Conservation (phyloP, 73 alveolate species). For the Paraurostyla sp. region DNA sequence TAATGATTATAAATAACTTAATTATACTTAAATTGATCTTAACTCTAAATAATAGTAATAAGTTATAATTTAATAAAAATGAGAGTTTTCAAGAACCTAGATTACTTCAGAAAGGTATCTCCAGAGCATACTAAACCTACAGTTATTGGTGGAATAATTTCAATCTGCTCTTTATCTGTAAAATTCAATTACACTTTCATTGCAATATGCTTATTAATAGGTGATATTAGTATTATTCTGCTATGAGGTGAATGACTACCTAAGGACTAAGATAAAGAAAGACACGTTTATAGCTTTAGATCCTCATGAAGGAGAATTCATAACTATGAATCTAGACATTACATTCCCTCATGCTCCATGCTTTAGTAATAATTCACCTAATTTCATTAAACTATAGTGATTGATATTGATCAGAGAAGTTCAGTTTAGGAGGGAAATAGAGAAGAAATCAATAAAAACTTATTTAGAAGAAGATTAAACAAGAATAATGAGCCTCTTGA, state of each 20-base stretch:
- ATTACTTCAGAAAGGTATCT: slow-evolving; percentile 58
- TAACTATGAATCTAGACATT: slow-evolving; percentile 45
- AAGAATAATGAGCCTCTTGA: not conserved
- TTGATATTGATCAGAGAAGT: slow-evolving; percentile 43
- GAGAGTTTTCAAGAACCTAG: slow-evolving; percentile 64
- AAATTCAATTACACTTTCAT: not conserved
- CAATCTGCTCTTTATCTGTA: slow-evolving; percentile 31
- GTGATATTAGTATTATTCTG: not conserved
- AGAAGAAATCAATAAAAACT: slow-evolving; percentile 8
- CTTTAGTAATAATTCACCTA: not conserved
- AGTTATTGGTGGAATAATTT: slow-evolving; percentile 57
- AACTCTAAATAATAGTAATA: not conserved
- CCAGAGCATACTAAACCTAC: slow-evolving; percentile 64
- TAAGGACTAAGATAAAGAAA: slow-evolving; percentile 15
- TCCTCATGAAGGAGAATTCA: not conserved
- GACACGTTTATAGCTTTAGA: slow-evolving; percentile 32
- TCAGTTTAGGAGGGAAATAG: not conserved
- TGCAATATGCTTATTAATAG: not conserved
- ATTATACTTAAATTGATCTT: too few species aligned
- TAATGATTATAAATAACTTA: not conserved
- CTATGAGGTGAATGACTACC: slow-evolving; percentile 1
- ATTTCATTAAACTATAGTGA: not conserved
- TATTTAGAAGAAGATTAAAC: not conserved
- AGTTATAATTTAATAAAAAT: slow-evolving; percentile 13
- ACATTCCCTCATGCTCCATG: slow-evolving; percentile 57